Base-by-base conservation (phyloP, 2,329 filamentous ascomycete species). In the Neurospora crassa region DNA sequence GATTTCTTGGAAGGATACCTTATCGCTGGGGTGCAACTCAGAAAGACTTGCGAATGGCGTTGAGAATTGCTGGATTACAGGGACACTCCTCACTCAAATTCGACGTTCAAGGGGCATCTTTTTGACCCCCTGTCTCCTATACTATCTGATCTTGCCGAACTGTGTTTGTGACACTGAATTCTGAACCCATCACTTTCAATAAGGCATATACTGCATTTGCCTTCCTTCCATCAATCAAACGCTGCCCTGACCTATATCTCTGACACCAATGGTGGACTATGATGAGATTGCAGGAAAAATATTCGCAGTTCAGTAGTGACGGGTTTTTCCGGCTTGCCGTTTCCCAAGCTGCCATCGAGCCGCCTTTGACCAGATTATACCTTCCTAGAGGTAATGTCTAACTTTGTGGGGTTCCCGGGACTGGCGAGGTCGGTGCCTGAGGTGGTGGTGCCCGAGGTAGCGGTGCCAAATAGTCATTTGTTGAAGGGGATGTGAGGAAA, bases 401-500 rank as follows among this genome's bases (percentile, higher is more conserved):
- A 29, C 29, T 29, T 29, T 4, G 29, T 29, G 29, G 29, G 29
- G 29, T 29, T 29, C 29, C 29, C 29, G 29, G 29, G 2, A 29
- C 29, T 29, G 29, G 29, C 29, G 29, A 29, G 29, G 29, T 29
- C 29, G 29, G 29, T 29, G 29, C 29, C 29, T 4, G 29, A 29
- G 29, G 29, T 29, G 29, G 29, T 29, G 3, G 70, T 70, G 6
- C 70, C 70, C 12, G 70, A 70, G 5, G 37, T 69, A 8, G 59
- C 73, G n/a, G 74, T 72, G 73, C 76, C 78, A 3, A 77, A 79
- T 67, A 78, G 77, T 53, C 78, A 79, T 47, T 70, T 78, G 70
- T 79, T 29, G 29, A 29, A 29, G 29, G 29, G 29, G 29, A 79
- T 59, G 69, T 77, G 0, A 71, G 78, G 10, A 77, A 79, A 70